These are phyloP conservation scores for Clonostachys solani DNA, from an alignment of 2,329 filamentous ascomycete species.

Conservation along the genomic window DNA sequence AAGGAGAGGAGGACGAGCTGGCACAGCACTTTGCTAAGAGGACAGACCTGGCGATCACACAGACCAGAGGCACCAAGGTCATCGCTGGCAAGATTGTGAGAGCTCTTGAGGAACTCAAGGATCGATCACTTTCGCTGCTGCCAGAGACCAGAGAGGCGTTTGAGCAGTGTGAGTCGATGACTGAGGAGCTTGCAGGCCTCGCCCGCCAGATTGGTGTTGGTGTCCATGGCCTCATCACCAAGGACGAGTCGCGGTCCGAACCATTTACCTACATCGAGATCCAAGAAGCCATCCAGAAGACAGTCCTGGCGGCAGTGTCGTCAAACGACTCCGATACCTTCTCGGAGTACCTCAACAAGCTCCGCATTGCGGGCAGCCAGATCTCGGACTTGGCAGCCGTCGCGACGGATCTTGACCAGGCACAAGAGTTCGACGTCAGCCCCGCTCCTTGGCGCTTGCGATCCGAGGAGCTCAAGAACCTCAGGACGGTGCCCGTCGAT, in stretches of 20 bases:
- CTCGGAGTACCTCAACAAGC: conserved; percentile 60
- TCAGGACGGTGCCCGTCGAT: conserved; percentile 76
- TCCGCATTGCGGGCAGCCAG: conserved; percentile 59
- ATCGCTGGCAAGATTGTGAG: conserved; percentile 74
- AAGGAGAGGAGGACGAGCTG: conserved; percentile 55
- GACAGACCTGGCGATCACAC: conserved; percentile 66
- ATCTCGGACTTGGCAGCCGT: conserved; percentile 69
- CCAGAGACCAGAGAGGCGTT: conserved; percentile 66
- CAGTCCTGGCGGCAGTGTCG: conserved; percentile 40
- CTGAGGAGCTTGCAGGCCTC: conserved; percentile 61
- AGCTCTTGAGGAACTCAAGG: conserved; percentile 72
- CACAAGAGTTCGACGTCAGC: conserved; percentile 73
- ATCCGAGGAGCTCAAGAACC: conserved; percentile 75
- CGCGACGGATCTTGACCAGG: conserved; percentile 66
- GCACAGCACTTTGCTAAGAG: conserved; percentile 65
- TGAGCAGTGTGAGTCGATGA: conserved; percentile 61
- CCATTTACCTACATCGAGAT: conserved; percentile 65
- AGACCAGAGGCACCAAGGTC: conserved; percentile 80
- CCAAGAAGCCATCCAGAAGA: conserved; percentile 55
- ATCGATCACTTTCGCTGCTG: conserved; percentile 68
- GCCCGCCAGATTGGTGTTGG: conserved; percentile 63
- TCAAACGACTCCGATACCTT: conserved; percentile 65
- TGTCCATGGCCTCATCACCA: conserved; percentile 58
- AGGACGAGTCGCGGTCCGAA: conserved; percentile 67
- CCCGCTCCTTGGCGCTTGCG: conserved; percentile 80